These are phyloP conservation scores for Mediolabrus comicus DNA, from an alignment of 108 stramenopile genomes.

Conservation along the genomic window DNA sequence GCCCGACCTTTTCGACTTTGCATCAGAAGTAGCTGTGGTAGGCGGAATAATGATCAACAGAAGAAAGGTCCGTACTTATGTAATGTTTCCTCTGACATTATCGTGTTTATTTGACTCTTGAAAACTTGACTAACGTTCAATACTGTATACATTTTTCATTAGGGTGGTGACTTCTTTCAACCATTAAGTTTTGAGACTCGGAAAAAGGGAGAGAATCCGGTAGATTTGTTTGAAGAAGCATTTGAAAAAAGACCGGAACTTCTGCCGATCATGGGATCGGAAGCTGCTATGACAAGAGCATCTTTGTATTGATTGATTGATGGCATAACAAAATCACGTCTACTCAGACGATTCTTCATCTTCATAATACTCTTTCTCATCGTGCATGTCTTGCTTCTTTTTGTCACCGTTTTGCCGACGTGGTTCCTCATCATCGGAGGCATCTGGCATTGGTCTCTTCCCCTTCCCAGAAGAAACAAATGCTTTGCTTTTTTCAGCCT, in stretches of 20 bases:
- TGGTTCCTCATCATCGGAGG: neutral
- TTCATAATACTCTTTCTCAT: neutral
- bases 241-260: slow-evolving; percentile 2
- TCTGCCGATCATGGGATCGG: slow-evolving; percentile 6
- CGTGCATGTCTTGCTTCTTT: neutral
- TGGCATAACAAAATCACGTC: neutral
- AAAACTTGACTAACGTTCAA: neutral
- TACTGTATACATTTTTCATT: neutral
- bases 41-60: slow-evolving; percentile 21
- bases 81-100: neutral
- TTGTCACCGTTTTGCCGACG: neutral
- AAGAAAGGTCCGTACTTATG: neutral
- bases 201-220: slow-evolving; percentile 8
- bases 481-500: neutral
- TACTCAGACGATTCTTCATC: neutral
- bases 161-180: slow-evolving; percentile 24
- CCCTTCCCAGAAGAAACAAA: neutral
- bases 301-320: slow-evolving; percentile 1
- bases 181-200: slow-evolving; percentile 12
- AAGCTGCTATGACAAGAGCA: slow-evolving; percentile 8
- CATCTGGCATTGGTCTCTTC: neutral
- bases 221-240: slow-evolving; percentile 11
- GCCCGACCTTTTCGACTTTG: slow-evolving; percentile 3
- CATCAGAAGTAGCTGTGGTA: slow-evolving; percentile 9
- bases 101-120: neutral